These are phyloP conservation scores for Neoboletus brunneissimus DNA, from an alignment of 768 basidiomycete species.

Conservation along the genomic window DNA sequence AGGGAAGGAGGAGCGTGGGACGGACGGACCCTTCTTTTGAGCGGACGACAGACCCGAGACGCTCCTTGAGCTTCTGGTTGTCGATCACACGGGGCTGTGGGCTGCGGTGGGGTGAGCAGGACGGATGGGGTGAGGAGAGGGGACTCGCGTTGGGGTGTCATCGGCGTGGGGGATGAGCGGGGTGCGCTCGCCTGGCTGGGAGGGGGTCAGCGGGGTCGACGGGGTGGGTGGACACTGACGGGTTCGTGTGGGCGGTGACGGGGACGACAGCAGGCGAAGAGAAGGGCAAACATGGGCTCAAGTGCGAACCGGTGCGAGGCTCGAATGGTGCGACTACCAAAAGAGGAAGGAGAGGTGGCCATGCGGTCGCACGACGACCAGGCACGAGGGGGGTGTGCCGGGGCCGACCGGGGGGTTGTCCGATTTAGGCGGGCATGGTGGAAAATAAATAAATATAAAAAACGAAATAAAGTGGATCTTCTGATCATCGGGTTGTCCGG, in stretches of 20 bases:
- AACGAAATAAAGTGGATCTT: constrained; percentile 23
- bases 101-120: constrained; percentile 13
- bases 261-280: constrained; percentile 30
- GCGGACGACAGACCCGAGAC: constrained; percentile 54
- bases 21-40: constrained; percentile 55
- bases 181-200: constrained; percentile 20
- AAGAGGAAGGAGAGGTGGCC: constrained; percentile 4
- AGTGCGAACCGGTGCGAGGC: not conserved
- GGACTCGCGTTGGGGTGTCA: constrained; percentile 26
- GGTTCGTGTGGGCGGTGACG: constrained; percentile 19
- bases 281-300: constrained; percentile 26
- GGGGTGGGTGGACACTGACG: constrained; percentile 9
- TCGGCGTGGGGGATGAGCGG: constrained; percentile 30
- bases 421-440: constrained; percentile 26
- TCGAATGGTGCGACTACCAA: not conserved
- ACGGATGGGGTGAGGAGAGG: not conserved
- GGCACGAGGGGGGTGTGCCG: constrained; percentile 28
- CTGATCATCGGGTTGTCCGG: constrained; percentile 31
- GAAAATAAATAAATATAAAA: constrained; percentile 8
- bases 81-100: constrained; percentile 39
- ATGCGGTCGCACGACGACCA: constrained; percentile 25
- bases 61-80: constrained; percentile 49
- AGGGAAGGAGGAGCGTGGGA: not conserved
- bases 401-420: constrained; percentile 23
- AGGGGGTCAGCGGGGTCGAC: not conserved